A percentile compares a stretch with the other conserved stretches of the same genome.
Evolutionary conservation across 2,329 filamentous ascomycete species (phyloP).

Genomic region (Lecanosticta acicola): DNA sequence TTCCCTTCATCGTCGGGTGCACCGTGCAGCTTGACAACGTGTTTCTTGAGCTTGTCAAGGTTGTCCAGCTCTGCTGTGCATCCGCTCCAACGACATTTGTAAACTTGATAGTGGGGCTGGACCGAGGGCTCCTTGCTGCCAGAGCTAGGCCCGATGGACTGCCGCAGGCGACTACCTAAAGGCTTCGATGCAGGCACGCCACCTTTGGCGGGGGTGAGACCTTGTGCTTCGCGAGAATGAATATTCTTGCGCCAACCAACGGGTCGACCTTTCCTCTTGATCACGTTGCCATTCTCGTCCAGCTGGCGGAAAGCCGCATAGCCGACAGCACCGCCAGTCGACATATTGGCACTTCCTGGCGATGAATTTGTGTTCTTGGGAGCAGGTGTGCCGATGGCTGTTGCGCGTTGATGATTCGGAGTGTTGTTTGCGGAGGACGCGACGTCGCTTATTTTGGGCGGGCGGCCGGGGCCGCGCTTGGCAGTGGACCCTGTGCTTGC

Average conservation of each 20-base stretch:
- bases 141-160: slow-evolving; percentile 8
- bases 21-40: slow-evolving; percentile 53
- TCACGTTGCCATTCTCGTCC: slow-evolving; percentile 30
- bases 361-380: neutral
- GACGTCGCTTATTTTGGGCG: slow-evolving; percentile 5
- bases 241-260: slow-evolving; percentile 47
- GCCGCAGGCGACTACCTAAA: slow-evolving; percentile 12
- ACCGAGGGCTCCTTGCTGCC: slow-evolving; percentile 6
- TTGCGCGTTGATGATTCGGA: neutral
- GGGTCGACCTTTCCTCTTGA: slow-evolving; percentile 44
- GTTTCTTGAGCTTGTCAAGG: slow-evolving; percentile 53
- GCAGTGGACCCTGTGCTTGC: neutral
- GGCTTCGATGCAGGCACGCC: slow-evolving; percentile 6
- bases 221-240: slow-evolving; percentile 36
- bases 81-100: slow-evolving; percentile 52
- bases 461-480: slow-evolving; percentile 3
- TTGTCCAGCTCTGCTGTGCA: slow-evolving; percentile 59
- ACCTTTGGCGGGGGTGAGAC: slow-evolving; percentile 22
- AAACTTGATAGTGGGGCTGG: slow-evolving; percentile 42
- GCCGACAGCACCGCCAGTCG: slow-evolving; percentile 26
- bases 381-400: neutral
- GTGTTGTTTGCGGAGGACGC: slow-evolving; percentile 1
- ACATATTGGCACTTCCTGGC: slow-evolving; percentile 1
- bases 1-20: slow-evolving; percentile 32
- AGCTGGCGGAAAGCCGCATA: slow-evolving; percentile 40